Base-by-base conservation (phyloP, 768 basidiomycete species). In the Lactifluus subvellereus region DNA sequence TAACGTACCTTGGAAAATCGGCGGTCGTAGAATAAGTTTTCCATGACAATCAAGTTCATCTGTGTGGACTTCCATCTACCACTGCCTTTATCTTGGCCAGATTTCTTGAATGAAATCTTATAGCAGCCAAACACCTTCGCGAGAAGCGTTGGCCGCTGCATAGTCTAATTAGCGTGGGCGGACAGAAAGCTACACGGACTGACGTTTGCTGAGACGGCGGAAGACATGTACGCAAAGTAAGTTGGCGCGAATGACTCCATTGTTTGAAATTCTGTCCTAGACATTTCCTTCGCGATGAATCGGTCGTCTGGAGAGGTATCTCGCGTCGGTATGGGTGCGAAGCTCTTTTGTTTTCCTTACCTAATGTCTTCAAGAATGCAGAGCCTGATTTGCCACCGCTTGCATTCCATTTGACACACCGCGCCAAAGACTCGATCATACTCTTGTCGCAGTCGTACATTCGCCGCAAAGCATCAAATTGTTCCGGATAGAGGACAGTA, bases 101-200 rank as follows among this genome's bases (percentile, higher is more conserved):
- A 83, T 72, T 92, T 94, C 67, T 84, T 84, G 76, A 94, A 94
- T 3, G 90, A 91, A 65, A 99, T 80, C 71, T 97, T 96, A 74
- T 90, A 99, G 70, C 94, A 95, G 0, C 97, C 97, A 65, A 97
- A 96, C 57, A 98, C 89, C 76, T 98, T 98, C 40, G 97, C 96
- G 6, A 99, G 79, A 0, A 97, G 80, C 0, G 96, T 98, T 0
- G 96, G 96, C 14, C 93, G 89, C 92, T 96, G 68, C 2, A 56
- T 18, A n/a, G 32, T 47, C 18, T 30, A 18, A 61, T 45, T 65
- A 54, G 69, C 27, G 38, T 10, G 48, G 51, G 42, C 45, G 11
- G 37, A 32, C 6, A 18, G 27, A 43, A 60, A 54, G 22, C 52
- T 40, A 20, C 49, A 49, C 3, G 51, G 57, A 76, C 88, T 61